Conservation (phyloP, 306 rosid genomes). For the Trifolium fragiferum region DNA sequence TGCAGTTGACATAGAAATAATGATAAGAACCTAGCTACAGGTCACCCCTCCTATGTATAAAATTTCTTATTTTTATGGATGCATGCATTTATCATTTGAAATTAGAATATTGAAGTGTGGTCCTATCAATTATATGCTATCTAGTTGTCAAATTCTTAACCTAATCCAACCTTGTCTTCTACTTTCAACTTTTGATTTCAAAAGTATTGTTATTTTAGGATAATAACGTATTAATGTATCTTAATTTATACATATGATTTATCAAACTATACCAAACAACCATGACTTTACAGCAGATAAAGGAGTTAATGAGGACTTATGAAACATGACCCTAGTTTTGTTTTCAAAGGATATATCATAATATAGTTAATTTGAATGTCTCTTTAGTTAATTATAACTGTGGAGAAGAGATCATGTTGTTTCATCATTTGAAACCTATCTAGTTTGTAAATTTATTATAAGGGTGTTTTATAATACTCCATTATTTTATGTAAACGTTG, state of each 20-base stretch:
- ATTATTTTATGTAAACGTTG: too few species aligned
- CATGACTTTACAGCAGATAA: conserved; percentile 34
- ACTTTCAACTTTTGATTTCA: background rate
- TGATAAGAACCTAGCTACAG: background rate
- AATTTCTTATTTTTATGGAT: background rate
- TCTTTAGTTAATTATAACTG: background rate
- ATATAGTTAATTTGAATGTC: background rate
- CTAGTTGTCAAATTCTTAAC: background rate
- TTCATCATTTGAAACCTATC: conserved; percentile 8
- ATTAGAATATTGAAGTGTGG: background rate
- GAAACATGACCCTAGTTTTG: background rate
- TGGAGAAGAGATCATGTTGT: background rate
- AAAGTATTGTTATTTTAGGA: background rate
- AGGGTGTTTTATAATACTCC: too few species aligned
- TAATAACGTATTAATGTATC: background rate
- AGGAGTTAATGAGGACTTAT: background rate
- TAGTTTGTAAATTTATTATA: background rate
- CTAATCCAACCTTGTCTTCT: background rate
- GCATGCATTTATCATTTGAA: background rate
- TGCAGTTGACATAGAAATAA: background rate
- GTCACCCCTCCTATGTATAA: background rate
- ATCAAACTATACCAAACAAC: conserved; percentile 33
- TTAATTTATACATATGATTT: background rate
- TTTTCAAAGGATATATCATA: background rate
- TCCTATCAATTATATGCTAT: background rate